Evolutionary conservation across 768 basidiomycete species (phyloP).

Genomic region (Mycena rebaudengoi): DNA sequence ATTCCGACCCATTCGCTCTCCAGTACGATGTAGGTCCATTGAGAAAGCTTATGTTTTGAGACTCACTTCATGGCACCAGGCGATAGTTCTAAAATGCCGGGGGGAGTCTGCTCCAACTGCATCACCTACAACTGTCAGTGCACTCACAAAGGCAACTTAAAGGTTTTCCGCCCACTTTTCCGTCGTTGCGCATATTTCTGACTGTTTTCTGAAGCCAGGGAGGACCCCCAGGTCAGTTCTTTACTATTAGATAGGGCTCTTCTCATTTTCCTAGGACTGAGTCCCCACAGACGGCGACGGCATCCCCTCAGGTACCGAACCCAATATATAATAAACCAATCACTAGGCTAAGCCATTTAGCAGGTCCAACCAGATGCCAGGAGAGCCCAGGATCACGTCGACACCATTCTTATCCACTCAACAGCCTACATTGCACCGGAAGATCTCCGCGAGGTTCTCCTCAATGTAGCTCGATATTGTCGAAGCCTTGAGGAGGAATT

Average conservation of each 20-base stretch:
- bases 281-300: too few relatives aligned
- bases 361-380: constrained; percentile 29
- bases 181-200: neutral
- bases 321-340: neutral
- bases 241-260: too few relatives aligned
- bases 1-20: neutral
- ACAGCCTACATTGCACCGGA: constrained; percentile 22
- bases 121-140: constrained; percentile 52
- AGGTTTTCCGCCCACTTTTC: neutral
- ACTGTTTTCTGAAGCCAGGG: neutral
- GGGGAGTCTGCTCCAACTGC: constrained; percentile 55
- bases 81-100: constrained; percentile 56
- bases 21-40: constrained; percentile 15
- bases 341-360: neutral
- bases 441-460: constrained; percentile 18
- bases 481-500: constrained; percentile 15
- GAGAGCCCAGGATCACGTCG: constrained; percentile 52
- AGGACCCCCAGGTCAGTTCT: too few relatives aligned
- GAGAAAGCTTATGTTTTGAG: neutral
- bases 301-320: neutral
- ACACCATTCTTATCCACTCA: constrained; percentile 18
- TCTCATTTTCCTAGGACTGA: too few relatives aligned
- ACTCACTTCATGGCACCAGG: constrained; percentile 29
- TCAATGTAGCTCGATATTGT: constrained; percentile 22
- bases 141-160: constrained; percentile 28